These are phyloP conservation scores for Pachyrhizus erosus DNA, from an alignment of 306 rosid species.

Conservation along the genomic window DNA sequence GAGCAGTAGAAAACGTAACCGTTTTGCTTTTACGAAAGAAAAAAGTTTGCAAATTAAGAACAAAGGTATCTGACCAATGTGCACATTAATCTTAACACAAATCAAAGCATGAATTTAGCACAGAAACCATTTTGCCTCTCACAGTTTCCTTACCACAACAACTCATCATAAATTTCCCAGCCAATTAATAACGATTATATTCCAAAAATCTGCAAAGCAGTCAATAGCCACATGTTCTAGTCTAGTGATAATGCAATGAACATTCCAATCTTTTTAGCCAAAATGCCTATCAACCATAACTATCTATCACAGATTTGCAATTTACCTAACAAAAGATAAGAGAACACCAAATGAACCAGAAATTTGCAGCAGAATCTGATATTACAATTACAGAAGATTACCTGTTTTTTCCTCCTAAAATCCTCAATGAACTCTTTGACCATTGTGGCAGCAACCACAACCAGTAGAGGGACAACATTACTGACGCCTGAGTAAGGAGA, in stretches of 20 bases:
- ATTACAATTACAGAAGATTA: constrained; percentile 39
- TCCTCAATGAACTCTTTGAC: constrained; percentile 86
- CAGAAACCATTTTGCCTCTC: not conserved
- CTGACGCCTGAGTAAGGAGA: constrained; percentile 90
- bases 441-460: constrained; percentile 92
- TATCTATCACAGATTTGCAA: not conserved
- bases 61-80: not conserved
- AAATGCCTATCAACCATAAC: not conserved
- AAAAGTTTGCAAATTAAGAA: not conserved
- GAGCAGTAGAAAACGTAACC: constrained; percentile 10
- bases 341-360: constrained; percentile 13
- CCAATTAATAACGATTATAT: not conserved
- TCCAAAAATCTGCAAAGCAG: not conserved
- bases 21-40: not conserved
- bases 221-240: constrained; percentile 11
- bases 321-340: not conserved
- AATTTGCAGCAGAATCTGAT: not conserved
- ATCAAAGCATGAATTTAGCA: constrained; percentile 2
- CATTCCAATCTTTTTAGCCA: not conserved
- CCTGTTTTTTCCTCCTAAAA: constrained; percentile 87
- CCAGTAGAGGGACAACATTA: constrained; percentile 76
- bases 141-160: not conserved
- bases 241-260: constrained; percentile 4
- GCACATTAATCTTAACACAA: not conserved
- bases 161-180: constrained; percentile 6